Percentiles rank a stretch among this genome's conserved stretches.
Conservation (phyloP, 179 eudicot genomes). For the Beta lomatogona region DNA sequence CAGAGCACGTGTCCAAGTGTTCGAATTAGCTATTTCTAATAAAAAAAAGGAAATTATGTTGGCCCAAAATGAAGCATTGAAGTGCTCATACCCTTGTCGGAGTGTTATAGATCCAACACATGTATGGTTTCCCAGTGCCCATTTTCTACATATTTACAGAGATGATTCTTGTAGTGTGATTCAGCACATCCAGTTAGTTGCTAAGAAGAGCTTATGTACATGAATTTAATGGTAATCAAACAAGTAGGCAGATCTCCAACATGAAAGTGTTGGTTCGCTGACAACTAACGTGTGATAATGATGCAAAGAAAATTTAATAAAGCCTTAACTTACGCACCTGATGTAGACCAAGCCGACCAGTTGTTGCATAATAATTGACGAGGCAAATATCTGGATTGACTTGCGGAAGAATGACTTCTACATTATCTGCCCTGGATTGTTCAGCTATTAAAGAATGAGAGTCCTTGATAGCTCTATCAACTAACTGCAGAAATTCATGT, state of each 20-base stretch:
- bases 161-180: background rate
- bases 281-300: background rate
- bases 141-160: background rate
- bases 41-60: too few relatives aligned
- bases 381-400: slow-evolving; percentile 68
- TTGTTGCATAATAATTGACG: slow-evolving; percentile 62
- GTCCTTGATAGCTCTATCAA: slow-evolving; percentile 52
- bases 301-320: background rate
- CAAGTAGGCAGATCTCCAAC: background rate
- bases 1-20: too few relatives aligned
- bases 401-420: slow-evolving; percentile 46
- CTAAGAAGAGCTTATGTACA: background rate
- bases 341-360: slow-evolving; percentile 86
- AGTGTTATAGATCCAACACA: too few relatives aligned
- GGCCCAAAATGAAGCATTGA: too few relatives aligned
- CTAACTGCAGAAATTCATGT: slow-evolving; percentile 45
- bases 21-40: too few relatives aligned
- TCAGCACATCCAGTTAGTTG: background rate
- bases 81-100: too few relatives aligned
- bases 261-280: background rate
- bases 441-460: slow-evolving; percentile 46
- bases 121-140: background rate
- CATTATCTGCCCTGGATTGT: slow-evolving; percentile 25
- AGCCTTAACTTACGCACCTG: slow-evolving; percentile 49
- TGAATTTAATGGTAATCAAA: background rate